Conservation (phyloP, 495 filamentous ascomycete genomes). For the Hypomontagnella monticulosa region DNA sequence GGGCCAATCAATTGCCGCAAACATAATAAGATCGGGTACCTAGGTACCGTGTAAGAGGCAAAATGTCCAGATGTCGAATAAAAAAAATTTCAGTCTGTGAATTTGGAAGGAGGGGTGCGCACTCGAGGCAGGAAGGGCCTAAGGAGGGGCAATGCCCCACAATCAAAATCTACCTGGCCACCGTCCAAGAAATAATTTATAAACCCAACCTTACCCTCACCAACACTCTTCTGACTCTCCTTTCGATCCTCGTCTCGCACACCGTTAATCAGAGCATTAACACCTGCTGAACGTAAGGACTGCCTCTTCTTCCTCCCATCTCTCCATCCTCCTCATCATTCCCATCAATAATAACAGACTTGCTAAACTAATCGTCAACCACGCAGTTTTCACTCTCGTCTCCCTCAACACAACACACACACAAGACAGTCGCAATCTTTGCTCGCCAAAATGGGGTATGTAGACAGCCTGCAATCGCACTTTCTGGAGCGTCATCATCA, state of each 20-base stretch:
- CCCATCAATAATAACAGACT: slow-evolving; percentile 3
- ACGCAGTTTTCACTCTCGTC: slow-evolving; percentile 25
- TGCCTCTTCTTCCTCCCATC: background rate
- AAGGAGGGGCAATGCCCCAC: slow-evolving; percentile 45
- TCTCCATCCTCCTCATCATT: background rate
- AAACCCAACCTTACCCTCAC: slow-evolving; percentile 41
- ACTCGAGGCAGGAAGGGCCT: slow-evolving; percentile 36
- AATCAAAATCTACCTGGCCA: slow-evolving; percentile 43
- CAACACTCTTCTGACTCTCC: slow-evolving; percentile 37
- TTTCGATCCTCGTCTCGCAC: slow-evolving; percentile 46
- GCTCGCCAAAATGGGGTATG: slow-evolving; percentile 43
- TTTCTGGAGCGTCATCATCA: background rate
- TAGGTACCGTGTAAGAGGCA: slow-evolving; percentile 29
- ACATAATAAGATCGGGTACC: slow-evolving; percentile 3
- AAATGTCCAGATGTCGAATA: slow-evolving; percentile 15
- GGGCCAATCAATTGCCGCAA: slow-evolving; percentile 20
- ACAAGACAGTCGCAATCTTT: slow-evolving; percentile 22
- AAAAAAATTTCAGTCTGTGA: slow-evolving; percentile 38
- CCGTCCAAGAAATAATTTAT: slow-evolving; percentile 39
- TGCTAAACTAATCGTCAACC: slow-evolving; percentile 10
- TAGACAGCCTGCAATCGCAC: slow-evolving; percentile 3
- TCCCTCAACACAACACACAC: slow-evolving; percentile 23
- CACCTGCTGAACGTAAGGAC: slow-evolving; percentile 42
- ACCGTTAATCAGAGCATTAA: slow-evolving; percentile 47
- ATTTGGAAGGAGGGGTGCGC: slow-evolving; percentile 46